A percentile compares a stretch with the other conserved stretches of the same genome.
Conservation (phyloP, 1,284 basidiomycete genomes). For the Microbotryomycetes sp. region DNA sequence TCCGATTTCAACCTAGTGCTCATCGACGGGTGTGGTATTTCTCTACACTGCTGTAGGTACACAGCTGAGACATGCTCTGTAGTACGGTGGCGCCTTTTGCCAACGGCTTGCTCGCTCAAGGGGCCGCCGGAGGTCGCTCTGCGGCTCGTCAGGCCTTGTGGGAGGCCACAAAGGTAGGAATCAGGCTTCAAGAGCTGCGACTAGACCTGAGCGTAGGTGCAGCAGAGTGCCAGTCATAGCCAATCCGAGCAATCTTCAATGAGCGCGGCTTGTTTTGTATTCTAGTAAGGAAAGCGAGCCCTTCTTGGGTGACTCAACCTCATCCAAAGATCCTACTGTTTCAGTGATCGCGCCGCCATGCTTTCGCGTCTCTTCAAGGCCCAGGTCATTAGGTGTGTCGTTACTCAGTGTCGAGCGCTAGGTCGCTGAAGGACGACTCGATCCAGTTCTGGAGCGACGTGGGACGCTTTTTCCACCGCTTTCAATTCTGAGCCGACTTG, state of each 20-base stretch:
- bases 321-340: too few relatives aligned
- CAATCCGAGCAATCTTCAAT: too few relatives aligned
- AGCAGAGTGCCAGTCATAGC: too few relatives aligned
- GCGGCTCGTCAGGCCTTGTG: neutral
- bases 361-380: neutral
- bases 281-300: neutral
- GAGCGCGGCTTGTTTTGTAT: neutral
- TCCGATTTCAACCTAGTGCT: neutral
- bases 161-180: neutral
- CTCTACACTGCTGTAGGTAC: neutral
- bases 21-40: neutral
- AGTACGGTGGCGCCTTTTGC: neutral
- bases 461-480: neutral
- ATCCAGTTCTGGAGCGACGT: neutral
- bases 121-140: neutral
- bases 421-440: neutral
- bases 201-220: too few relatives aligned
- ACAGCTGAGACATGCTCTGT: neutral
- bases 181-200: too few relatives aligned
- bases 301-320: too few relatives aligned
- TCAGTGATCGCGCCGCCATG: neutral
- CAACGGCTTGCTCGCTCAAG: neutral
- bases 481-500: neutral
- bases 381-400: neutral
- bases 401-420: neutral